Evolutionary conservation across 73 alveolate species (phyloP).

Genomic region (Paramecium sexaurelia): DNA sequence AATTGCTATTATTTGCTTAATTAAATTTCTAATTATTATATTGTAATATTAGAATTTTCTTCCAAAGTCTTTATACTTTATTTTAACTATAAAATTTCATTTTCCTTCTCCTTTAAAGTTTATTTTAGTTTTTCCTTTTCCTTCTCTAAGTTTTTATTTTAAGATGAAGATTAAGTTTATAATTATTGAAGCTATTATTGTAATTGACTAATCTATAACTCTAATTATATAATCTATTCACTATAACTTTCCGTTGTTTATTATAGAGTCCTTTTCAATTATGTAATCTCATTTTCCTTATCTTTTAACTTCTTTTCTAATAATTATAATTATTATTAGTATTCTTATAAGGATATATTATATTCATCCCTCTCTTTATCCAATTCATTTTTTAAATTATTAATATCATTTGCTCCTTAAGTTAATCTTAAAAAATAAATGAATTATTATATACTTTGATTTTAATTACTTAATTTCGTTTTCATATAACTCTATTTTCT

Average conservation of each 20-base stretch:
- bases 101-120: background rate
- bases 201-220: background rate
- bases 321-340: background rate
- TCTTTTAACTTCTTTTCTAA: background rate
- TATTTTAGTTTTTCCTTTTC: background rate
- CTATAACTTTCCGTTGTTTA: background rate
- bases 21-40: background rate
- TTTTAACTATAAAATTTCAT: background rate
- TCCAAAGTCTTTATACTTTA: background rate
- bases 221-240: background rate
- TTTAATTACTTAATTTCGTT: background rate
- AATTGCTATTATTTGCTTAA: background rate
- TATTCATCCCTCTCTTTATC: background rate
- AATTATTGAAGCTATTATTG: background rate
- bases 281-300: background rate
- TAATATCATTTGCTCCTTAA: background rate
- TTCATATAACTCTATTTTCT: background rate
- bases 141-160: background rate
- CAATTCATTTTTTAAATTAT: background rate
- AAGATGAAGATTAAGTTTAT: background rate
- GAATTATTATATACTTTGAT: background rate
- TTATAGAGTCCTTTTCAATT: background rate
- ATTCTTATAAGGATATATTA: background rate
- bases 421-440: background rate
- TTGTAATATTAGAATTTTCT: background rate